A percentile compares a stretch with the other conserved stretches of the same genome.
These are phyloP conservation scores for Didymella lethalis DNA, from an alignment of 2,329 filamentous ascomycete genomes.

Conservation along the genomic window DNA sequence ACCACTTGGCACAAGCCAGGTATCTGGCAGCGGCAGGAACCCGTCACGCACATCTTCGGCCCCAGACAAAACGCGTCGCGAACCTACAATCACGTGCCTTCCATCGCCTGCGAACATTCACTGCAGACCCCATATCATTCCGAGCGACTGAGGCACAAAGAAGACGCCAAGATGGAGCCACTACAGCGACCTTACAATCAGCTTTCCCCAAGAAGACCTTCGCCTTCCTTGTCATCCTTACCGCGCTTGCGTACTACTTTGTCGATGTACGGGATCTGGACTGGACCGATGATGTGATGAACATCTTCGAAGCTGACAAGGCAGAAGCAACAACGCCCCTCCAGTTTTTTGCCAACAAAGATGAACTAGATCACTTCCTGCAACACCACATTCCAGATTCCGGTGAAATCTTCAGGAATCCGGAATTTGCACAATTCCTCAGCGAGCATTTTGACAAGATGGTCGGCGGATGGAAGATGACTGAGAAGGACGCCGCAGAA, in stretches of 20 bases:
- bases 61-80: conserved; percentile 15
- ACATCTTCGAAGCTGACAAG: conserved; percentile 28
- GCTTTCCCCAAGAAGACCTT: conserved; percentile 47
- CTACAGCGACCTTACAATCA: conserved; percentile 30
- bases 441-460: conserved; percentile 39
- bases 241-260: conserved; percentile 35
- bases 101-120: neutral
- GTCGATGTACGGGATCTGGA: conserved; percentile 29
- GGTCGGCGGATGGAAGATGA: conserved; percentile 41
- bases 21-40: neutral
- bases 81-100: conserved; percentile 15
- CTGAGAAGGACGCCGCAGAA: conserved; percentile 33
- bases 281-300: conserved; percentile 34
- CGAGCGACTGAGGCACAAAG: neutral
- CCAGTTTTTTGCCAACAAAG: conserved; percentile 38
- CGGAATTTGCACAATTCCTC: conserved; percentile 30
- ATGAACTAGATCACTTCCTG: conserved; percentile 40
- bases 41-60: conserved; percentile 1
- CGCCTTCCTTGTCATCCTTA: conserved; percentile 33
- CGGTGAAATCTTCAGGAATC: conserved; percentile 29
- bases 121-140: neutral
- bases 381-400: conserved; percentile 37
- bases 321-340: conserved; percentile 29
- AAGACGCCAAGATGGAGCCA: neutral
- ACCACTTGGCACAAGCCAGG: neutral